phyloP scores from a whole-genome alignment of 2,329 filamentous ascomycete genomes.

The Cercospora sp. region DNA sequence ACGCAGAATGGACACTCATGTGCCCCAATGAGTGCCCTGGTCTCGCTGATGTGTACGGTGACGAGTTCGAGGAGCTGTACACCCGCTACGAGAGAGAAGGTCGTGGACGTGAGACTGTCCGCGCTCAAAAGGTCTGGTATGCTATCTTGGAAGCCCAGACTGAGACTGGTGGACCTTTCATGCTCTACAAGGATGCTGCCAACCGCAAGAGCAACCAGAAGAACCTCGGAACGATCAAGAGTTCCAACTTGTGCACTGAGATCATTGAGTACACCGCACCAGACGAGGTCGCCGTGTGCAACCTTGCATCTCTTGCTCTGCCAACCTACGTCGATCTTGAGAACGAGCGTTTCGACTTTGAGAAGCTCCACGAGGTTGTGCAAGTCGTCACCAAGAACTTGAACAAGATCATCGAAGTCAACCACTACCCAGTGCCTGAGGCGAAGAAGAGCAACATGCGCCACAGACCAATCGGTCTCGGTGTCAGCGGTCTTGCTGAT shows the following conservation, averaged over 20 bases:
- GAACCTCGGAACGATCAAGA: slow-evolving; percentile 97
- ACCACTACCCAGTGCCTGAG: slow-evolving; percentile 96
- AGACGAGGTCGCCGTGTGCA: slow-evolving; percentile 98
- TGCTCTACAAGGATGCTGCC: slow-evolving; percentile 98
- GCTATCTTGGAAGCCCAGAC: slow-evolving; percentile 97
- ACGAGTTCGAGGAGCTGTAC: slow-evolving; percentile 94
- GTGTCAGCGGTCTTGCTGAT: slow-evolving; percentile 96
- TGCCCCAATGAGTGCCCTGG: slow-evolving; percentile 96
- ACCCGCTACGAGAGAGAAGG: slow-evolving; percentile 85
- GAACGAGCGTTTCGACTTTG: slow-evolving; percentile 85
- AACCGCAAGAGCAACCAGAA: slow-evolving; percentile 99
- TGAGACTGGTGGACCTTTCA: slow-evolving; percentile 98
- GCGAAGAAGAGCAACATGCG: slow-evolving; percentile 96
- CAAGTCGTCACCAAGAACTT: slow-evolving; percentile 92
- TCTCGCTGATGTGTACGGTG: slow-evolving; percentile 93
- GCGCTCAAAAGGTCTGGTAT: slow-evolving; percentile 99
- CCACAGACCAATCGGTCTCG: slow-evolving; percentile 91
- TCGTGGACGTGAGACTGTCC: slow-evolving; percentile 84
- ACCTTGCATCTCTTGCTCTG: slow-evolving; percentile 89
- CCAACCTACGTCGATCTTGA: slow-evolving; percentile 87
- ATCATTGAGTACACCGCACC: slow-evolving; percentile 97
- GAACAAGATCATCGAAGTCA: slow-evolving; percentile 98
- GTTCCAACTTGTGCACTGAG: slow-evolving; percentile 98
- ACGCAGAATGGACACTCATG: slow-evolving; percentile 96
- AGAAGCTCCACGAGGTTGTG: slow-evolving; percentile 92